Conservation (phyloP, 148 eudicot genomes). For the Cornus suecica region DNA sequence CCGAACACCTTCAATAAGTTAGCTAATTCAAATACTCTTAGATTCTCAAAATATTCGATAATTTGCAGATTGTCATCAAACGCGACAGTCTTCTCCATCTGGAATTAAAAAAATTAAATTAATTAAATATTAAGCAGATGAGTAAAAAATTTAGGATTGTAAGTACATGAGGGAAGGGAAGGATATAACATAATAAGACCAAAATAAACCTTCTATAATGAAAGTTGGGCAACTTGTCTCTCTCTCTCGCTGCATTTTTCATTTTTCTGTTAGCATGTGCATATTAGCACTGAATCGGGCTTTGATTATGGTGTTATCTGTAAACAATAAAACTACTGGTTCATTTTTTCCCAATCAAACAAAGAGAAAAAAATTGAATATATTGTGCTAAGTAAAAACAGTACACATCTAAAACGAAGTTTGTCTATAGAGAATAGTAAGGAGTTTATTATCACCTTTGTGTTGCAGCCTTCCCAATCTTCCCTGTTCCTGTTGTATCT, state of each 20-base stretch:
- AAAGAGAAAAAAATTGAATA: too few relatives aligned
- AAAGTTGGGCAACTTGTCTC: conserved; percentile 58
- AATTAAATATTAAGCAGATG: too few relatives aligned
- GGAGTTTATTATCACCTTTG: conserved; percentile 40
- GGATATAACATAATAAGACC: conserved; percentile 4
- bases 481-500: conserved; percentile 50
- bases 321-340: too few relatives aligned
- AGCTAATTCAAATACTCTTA: too few relatives aligned
- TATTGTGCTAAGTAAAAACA: too few relatives aligned
- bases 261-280: conserved; percentile 36
- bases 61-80: conserved; percentile 39
- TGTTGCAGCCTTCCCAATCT: conserved; percentile 52
- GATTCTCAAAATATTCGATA: conserved; percentile 54
- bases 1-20: conserved; percentile 63
- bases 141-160: too few relatives aligned
- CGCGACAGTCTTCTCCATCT: conserved; percentile 77
- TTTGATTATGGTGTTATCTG: conserved; percentile 66
- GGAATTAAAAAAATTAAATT: conserved; percentile 25
- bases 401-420: too few relatives aligned
- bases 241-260: conserved; percentile 49
- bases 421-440: too few relatives aligned
- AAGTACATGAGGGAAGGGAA: too few relatives aligned
- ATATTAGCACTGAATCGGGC: conserved; percentile 56
- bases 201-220: conserved; percentile 53
- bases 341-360: too few relatives aligned